Evolutionary conservation across 2,329 filamentous ascomycete genomes (phyloP).

Genomic region (Pseudogymnoascus pannorum): DNA sequence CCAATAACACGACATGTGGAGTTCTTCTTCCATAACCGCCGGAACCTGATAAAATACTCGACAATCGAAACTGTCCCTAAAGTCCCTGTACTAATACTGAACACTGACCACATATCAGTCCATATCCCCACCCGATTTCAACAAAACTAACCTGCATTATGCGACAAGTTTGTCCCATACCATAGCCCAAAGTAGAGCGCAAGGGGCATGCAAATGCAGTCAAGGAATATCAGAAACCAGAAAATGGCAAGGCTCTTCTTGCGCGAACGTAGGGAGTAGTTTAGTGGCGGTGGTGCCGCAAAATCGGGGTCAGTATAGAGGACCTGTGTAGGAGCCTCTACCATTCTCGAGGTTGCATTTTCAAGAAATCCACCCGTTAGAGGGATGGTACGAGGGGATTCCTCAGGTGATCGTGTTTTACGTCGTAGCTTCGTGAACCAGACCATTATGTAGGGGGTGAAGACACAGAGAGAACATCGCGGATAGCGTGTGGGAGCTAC

Average conservation of each 20-base stretch:
- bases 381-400: not conserved
- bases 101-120: not conserved
- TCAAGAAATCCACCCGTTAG: not conserved
- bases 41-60: slow-evolving; percentile 37
- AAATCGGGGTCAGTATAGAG: not conserved
- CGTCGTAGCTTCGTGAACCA: not conserved
- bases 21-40: slow-evolving; percentile 43
- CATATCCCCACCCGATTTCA: no score
- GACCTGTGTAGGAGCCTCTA: not conserved
- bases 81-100: slow-evolving; percentile 44
- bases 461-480: not conserved
- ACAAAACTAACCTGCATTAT: not conserved
- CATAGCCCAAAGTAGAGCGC: slow-evolving; percentile 54
- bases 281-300: not conserved
- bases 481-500: not conserved
- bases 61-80: slow-evolving; percentile 46
- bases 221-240: slow-evolving; percentile 51
- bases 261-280: slow-evolving; percentile 25
- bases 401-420: not conserved
- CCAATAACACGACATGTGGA: slow-evolving; percentile 46
- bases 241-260: slow-evolving; percentile 51
- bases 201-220: slow-evolving; percentile 51
- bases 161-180: slow-evolving; percentile 42
- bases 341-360: slow-evolving; percentile 8
- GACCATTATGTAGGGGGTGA: not conserved